Base-by-base conservation (phyloP, 2,329 filamentous ascomycete species). In the Trichophyton benhamiae region DNA sequence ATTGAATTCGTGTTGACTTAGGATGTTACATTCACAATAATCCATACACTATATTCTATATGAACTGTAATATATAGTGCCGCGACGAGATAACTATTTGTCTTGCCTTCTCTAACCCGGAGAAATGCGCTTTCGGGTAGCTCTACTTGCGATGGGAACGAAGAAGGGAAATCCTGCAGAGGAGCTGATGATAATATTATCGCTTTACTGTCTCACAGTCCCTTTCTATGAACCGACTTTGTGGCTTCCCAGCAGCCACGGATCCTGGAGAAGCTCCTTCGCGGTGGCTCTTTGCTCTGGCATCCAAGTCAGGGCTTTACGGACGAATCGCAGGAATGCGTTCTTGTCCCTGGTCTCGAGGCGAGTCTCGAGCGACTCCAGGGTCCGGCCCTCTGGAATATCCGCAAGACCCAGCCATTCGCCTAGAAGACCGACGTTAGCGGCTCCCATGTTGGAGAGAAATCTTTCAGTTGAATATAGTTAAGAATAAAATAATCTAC, bases 281-380 rank as follows among this genome's bases (percentile, higher is more conserved):
- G 75, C 72, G 1, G 70, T 72, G 22, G 66, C 63, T 57, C 73
- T 69, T 27, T 75, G 65, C 53, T 72, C 70, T 0, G 73, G 72
- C 9, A 68, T 58, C 75, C 75, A 77, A 52, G 67, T 66, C 33
- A 77, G 60, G 65, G 73, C 70, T 49, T 64, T 68, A 60, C 70
- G 64, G 48, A 75, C 62, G 59, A 76, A 75, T 5, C 58, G 59
- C 17, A 76, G 66, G 57, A 75, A 76, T 49, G 53, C 61, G 48
- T 66, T 49, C n/a, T 65, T 67, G 65, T 68, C 38, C 20, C 20
- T 20, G 20, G 20, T 20, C 9, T 42, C 38, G 11, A 42, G 9
- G 13, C 38, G 38, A n/a, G 7, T 9, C 38, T 42, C 38, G 38
- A 42, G 38, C 9, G 38, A 42, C 7, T 42, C 38, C 3, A 42